Percentiles rank a stretch among this genome's conserved stretches.
Evolutionary conservation across 306 rosid genomes (phyloP).

Genomic region (Phaseolus lunatus): DNA sequence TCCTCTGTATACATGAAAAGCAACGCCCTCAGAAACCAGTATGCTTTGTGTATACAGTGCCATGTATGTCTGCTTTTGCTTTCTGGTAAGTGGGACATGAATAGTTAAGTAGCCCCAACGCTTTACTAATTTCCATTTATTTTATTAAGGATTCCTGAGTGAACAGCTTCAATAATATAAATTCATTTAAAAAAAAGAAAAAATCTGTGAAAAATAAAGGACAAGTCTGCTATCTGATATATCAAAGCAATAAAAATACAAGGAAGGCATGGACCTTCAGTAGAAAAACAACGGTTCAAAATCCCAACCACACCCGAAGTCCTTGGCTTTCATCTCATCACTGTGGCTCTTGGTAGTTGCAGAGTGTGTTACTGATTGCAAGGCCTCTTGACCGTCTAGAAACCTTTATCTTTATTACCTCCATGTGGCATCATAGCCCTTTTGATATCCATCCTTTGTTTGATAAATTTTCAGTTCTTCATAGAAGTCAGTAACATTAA

Average conservation of each 20-base stretch:
- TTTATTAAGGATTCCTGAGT: constrained; percentile 17
- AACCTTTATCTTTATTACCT: constrained; percentile 49
- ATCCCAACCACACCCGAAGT: constrained; percentile 47
- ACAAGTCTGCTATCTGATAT: constrained; percentile 21
- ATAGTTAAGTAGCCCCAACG: constrained; percentile 7
- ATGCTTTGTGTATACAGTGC: too few relatives aligned
- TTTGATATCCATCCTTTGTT: constrained; percentile 46
- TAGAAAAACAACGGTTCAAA: constrained; percentile 37
- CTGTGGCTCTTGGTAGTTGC: constrained; percentile 46
- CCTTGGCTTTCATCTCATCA: constrained; percentile 37
- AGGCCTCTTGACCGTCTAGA: constrained; percentile 44
- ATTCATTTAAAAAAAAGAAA: not conserved
- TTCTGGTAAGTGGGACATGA: not conserved
- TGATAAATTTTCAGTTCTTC: constrained; percentile 49
- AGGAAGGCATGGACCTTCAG: constrained; percentile 27
- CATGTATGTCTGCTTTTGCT: too few relatives aligned
- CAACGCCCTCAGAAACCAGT: constrained; percentile 23
- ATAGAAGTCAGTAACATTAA: constrained; percentile 45
- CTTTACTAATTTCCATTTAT: constrained; percentile 31
- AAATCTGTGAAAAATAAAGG: not conserved
- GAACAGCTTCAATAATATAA: constrained; percentile 22
- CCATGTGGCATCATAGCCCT: constrained; percentile 47
- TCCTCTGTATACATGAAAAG: not conserved
- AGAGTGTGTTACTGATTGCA: constrained; percentile 49
- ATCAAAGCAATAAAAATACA: constrained; percentile 33